phyloP scores from a whole-genome alignment of 1,284 basidiomycete genomes.

The Grifola frondosa region DNA sequence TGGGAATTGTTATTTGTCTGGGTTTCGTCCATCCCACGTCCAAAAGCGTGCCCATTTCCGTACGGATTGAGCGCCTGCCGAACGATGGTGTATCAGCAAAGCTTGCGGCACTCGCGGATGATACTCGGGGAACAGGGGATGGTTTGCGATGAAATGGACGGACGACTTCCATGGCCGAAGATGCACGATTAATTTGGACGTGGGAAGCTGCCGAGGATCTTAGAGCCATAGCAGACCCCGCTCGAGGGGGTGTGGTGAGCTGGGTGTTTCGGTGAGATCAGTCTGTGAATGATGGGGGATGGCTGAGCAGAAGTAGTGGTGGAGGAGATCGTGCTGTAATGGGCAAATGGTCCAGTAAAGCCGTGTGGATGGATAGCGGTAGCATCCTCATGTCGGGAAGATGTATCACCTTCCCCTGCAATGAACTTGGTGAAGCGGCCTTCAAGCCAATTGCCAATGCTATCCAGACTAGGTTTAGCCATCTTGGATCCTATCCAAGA shows the following conservation, averaged over 20 bases:
- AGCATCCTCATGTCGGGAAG: slow-evolving; percentile 41
- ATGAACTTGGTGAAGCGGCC: slow-evolving; percentile 96
- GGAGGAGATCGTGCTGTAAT: slow-evolving; percentile 93
- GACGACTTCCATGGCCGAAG: slow-evolving; percentile 74
- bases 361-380: slow-evolving; percentile 44
- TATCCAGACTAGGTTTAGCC: slow-evolving; percentile 87
- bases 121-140: slow-evolving; percentile 51
- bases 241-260: slow-evolving; percentile 47
- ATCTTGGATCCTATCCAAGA: slow-evolving; percentile 85
- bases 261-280: slow-evolving; percentile 42
- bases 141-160: slow-evolving; percentile 44
- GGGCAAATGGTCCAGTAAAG: slow-evolving; percentile 85
- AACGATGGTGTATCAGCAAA: slow-evolving; percentile 48
- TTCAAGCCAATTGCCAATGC: slow-evolving; percentile 91
- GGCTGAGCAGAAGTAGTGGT: slow-evolving; percentile 67
- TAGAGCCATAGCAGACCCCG: slow-evolving; percentile 64
- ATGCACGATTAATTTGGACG: slow-evolving; percentile 62
- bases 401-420: slow-evolving; percentile 80
- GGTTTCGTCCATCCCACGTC: slow-evolving; percentile 17
- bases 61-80: slow-evolving; percentile 36
- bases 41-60: slow-evolving; percentile 21
- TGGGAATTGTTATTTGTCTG: slow-evolving; percentile 19
- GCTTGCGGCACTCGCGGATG: slow-evolving; percentile 52
- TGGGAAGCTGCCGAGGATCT: slow-evolving; percentile 44
- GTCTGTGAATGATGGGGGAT: slow-evolving; percentile 65